phyloP scores from a whole-genome alignment of 768 basidiomycete species.

The Glaciozyma martinii region DNA sequence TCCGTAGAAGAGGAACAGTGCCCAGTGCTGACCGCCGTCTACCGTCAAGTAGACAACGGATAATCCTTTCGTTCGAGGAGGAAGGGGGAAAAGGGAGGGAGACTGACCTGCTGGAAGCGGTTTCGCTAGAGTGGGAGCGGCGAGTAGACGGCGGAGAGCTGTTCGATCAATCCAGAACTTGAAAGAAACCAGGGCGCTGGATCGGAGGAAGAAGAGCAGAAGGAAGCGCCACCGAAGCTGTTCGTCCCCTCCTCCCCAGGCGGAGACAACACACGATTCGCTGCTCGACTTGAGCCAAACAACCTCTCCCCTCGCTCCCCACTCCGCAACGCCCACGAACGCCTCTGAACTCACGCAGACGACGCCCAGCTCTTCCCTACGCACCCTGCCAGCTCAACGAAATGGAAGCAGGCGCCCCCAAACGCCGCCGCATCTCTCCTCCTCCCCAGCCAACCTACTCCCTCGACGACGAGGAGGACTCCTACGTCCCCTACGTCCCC shows the following conservation, averaged over 20 bases:
- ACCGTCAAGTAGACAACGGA: neutral
- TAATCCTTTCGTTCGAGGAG: neutral
- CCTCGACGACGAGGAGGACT: conserved; percentile 41
- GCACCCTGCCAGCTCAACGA: neutral
- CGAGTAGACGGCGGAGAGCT: neutral
- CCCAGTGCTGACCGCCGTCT: neutral
- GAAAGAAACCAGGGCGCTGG: no score
- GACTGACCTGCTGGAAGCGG: neutral
- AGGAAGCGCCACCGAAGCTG: no score
- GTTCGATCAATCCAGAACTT: neutral
- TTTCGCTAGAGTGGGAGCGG: neutral
- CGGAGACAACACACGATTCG: no score
- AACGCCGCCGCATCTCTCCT: conserved; percentile 16
- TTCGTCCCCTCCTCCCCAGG: no score
- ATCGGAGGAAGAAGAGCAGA: no score
- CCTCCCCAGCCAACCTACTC: conserved; percentile 17
- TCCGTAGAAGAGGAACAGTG: neutral
- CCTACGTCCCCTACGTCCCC: conserved; percentile 69
- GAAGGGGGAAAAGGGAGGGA: no score
- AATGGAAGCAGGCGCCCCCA: neutral
- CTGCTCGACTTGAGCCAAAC: no score
- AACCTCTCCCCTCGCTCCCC: neutral
- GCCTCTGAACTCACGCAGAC: neutral
- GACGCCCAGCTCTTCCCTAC: neutral
- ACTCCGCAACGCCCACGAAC: neutral